Evolutionary conservation across 2,329 filamentous ascomycete genomes (phyloP).

Genomic region (Pseudodiploospora longispora): DNA sequence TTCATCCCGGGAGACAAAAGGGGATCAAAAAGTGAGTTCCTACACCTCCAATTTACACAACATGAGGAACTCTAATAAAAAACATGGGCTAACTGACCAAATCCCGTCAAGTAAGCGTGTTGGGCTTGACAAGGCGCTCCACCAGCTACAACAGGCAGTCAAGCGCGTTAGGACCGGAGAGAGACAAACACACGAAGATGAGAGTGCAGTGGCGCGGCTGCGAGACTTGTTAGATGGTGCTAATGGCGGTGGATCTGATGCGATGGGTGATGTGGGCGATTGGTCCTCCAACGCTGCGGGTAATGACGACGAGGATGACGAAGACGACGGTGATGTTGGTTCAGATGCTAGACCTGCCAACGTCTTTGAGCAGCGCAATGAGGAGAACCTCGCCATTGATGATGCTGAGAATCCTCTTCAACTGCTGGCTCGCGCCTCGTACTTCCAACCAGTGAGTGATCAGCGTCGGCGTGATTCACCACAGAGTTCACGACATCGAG

Average conservation of each 20-base stretch:
- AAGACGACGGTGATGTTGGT: conserved; percentile 20
- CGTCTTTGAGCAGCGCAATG: conserved; percentile 21
- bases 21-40: conserved; percentile 63
- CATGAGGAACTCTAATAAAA: neutral
- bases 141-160: conserved; percentile 64
- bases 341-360: conserved; percentile 11
- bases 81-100: neutral
- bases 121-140: conserved; percentile 65
- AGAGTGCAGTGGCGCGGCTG: conserved; percentile 36
- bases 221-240: conserved; percentile 29
- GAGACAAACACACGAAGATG: conserved; percentile 34
- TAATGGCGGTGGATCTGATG: conserved; percentile 14
- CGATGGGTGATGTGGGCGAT: conserved; percentile 12
- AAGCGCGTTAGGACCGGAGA: conserved; percentile 42
- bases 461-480: conserved; percentile 20
- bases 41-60: neutral
- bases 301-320: conserved; percentile 23
- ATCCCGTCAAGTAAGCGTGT: conserved; percentile 53
- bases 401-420: conserved; percentile 71
- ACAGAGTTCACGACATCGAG: conserved; percentile 11
- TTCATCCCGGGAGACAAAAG: conserved; percentile 65
- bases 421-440: conserved; percentile 63
- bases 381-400: conserved; percentile 54
- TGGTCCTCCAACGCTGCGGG: conserved; percentile 17
- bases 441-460: conserved; percentile 49